Evolutionary conservation across 2,329 filamentous ascomycete genomes (phyloP).

Genomic region (Cercospora sp.): DNA sequence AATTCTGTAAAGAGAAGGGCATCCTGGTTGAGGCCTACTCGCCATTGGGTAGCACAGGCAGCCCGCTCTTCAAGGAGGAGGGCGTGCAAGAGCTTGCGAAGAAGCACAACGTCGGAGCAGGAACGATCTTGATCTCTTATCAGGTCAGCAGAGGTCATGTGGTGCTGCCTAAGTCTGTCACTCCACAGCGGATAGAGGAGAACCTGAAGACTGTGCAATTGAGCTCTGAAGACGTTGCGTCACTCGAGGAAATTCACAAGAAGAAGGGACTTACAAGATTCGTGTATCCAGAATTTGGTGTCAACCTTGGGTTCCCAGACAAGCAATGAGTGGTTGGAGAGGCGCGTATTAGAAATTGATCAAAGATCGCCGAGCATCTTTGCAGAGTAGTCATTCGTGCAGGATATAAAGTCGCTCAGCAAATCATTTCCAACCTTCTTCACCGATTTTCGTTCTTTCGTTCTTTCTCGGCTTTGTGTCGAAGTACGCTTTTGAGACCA

Average conservation of each 20-base stretch:
- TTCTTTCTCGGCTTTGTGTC: constrained; percentile 61
- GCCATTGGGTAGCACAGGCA: constrained; percentile 52
- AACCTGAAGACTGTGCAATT: constrained; percentile 68
- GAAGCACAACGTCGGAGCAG: constrained; percentile 51
- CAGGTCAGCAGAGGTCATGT: constrained; percentile 69
- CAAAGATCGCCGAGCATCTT: constrained; percentile 1
- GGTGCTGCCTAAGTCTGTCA: constrained; percentile 64
- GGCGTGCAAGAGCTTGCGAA: constrained; percentile 50
- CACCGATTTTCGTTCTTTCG: constrained; percentile 24
- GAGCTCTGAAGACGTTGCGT: constrained; percentile 62
- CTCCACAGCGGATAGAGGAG: constrained; percentile 60
- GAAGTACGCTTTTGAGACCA: constrained; percentile 74
- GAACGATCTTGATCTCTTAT: constrained; percentile 68
- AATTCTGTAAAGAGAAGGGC: constrained; percentile 65
- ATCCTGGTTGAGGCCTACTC: constrained; percentile 72
- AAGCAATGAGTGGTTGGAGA: constrained; percentile 38
- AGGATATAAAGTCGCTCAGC: background rate
- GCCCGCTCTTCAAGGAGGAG: constrained; percentile 51
- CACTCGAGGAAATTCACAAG: constrained; percentile 48
- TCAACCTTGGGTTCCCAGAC: constrained; percentile 52
- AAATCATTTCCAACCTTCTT: background rate
- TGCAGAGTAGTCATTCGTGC: background rate
- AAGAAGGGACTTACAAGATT: constrained; percentile 49
- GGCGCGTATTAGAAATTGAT: background rate
- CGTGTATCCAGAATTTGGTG: constrained; percentile 52